Conservation (phyloP, 2,329 filamentous ascomycete species). For the Penicillium sp. region DNA sequence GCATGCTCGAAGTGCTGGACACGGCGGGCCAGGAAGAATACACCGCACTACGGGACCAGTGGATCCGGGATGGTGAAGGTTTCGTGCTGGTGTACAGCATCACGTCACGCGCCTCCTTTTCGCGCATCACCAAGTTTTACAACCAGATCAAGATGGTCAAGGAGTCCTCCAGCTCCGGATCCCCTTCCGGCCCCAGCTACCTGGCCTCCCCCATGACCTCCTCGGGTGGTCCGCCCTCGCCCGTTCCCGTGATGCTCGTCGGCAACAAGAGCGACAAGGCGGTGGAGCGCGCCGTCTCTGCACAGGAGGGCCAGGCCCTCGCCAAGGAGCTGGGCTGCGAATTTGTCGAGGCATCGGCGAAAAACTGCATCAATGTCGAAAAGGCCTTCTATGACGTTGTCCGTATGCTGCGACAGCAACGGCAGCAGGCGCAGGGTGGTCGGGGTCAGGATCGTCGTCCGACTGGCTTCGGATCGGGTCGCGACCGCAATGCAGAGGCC, state of each 20-base stretch:
- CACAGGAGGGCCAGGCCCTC: slow-evolving; percentile 87
- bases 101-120: slow-evolving; percentile 91
- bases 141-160: slow-evolving; percentile 97
- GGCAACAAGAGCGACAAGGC: slow-evolving; percentile 98
- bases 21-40: slow-evolving; percentile 99
- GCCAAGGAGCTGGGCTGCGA: slow-evolving; percentile 91
- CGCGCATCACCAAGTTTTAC: slow-evolving; percentile 91
- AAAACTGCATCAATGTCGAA: slow-evolving; percentile 97
- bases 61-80: slow-evolving; percentile 96
- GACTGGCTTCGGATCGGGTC: slow-evolving; percentile 32
- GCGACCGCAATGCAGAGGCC: slow-evolving; percentile 36
- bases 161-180: slow-evolving; percentile 64
- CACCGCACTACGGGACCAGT: slow-evolving; percentile 91
- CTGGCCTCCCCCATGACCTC: slow-evolving; percentile 47
- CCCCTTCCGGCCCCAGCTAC: slow-evolving; percentile 49
- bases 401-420: slow-evolving; percentile 77
- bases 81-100: slow-evolving; percentile 99
- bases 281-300: slow-evolving; percentile 92
- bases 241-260: slow-evolving; percentile 93
- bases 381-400: slow-evolving; percentile 99
- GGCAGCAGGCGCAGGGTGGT: slow-evolving; percentile 50
- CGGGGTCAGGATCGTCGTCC: slow-evolving; percentile 35
- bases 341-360: slow-evolving; percentile 93
- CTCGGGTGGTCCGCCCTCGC: slow-evolving; percentile 51
- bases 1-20: slow-evolving; percentile 96